Evolutionary conservation across 257 asterid species (phyloP).

Genomic region (Solanum medicagineum): DNA sequence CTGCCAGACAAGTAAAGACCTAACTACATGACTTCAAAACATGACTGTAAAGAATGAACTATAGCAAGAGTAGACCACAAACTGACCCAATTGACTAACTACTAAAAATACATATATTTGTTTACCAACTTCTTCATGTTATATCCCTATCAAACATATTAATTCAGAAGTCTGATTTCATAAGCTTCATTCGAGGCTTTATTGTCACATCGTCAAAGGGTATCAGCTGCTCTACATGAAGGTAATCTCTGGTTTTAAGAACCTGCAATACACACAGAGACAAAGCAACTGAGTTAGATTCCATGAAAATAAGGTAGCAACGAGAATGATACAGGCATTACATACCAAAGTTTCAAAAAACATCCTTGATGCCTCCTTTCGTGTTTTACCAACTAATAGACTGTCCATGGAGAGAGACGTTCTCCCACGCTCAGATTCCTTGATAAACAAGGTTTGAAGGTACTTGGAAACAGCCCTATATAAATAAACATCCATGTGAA

Average conservation of each 20-base stretch:
- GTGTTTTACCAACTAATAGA: conserved; percentile 66
- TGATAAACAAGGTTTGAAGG: conserved; percentile 55
- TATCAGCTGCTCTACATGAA: conserved; percentile 36
- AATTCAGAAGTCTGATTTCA: conserved; percentile 27
- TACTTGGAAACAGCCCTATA: conserved; percentile 88
- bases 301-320: background rate
- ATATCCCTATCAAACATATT: background rate
- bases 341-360: conserved; percentile 89
- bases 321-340: background rate
- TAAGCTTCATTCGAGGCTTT: conserved; percentile 26
- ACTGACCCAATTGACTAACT: background rate
- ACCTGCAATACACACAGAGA: conserved; percentile 13
- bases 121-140: background rate
- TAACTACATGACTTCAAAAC: conserved; percentile 1
- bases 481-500: background rate
- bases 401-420: conserved; percentile 48
- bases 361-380: conserved; percentile 97
- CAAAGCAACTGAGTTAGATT: too few species aligned
- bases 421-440: conserved; percentile 58
- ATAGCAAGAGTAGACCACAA: background rate
- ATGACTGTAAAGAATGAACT: background rate
- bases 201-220: conserved; percentile 27
- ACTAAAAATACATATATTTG: background rate
- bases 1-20: background rate
- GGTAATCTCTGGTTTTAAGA: conserved; percentile 45